Conservation (phyloP, 208 protist species). For the Trichomonas tenax region DNA sequence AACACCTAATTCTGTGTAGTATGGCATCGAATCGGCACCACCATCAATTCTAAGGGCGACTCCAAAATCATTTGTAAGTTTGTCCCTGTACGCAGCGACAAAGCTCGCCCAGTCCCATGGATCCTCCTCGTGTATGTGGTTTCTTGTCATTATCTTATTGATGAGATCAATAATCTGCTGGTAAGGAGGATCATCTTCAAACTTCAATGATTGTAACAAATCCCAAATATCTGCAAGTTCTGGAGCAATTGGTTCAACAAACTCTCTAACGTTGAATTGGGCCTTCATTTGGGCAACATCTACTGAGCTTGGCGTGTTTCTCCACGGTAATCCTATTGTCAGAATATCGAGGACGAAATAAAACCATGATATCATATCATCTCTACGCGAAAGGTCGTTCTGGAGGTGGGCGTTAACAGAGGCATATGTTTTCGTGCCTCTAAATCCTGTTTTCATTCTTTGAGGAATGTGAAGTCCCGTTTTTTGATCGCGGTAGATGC, state of each 20-base stretch:
- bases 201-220: neutral
- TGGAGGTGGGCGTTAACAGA: neutral
- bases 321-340: neutral
- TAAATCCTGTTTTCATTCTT: neutral
- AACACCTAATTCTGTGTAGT: neutral
- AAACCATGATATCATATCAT: constrained; percentile 15
- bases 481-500: neutral
- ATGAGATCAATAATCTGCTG: neutral
- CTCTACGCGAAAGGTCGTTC: neutral
- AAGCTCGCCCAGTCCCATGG: neutral
- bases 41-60: neutral
- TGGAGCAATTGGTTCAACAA: neutral
- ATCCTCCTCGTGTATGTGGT: neutral
- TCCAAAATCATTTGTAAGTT: neutral
- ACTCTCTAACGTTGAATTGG: neutral
- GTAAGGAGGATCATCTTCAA: neutral
- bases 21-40: neutral
- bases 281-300: neutral
- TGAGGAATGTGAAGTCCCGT: neutral
- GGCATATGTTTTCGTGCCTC: constrained; percentile 7
- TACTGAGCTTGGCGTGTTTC: neutral
- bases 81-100: neutral
- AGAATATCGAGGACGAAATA: neutral
- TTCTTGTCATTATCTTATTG: neutral
- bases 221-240: neutral